Base-by-base conservation (phyloP, 371 early-diverging fungal species). In the Mortierella sp. region DNA sequence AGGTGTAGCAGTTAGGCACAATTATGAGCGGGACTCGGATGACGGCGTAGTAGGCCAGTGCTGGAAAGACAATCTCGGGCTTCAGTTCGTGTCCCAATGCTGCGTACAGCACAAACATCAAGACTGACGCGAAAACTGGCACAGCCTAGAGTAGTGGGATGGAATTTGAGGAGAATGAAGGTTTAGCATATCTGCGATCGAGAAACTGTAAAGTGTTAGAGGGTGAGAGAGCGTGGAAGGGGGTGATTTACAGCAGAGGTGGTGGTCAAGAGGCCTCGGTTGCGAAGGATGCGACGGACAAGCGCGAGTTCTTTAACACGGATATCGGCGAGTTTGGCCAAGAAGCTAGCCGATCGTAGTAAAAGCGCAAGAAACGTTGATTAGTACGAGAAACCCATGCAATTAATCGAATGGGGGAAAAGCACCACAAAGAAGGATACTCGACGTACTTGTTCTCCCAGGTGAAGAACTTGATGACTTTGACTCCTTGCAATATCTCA, bases 11-110 rank as follows among this genome's bases (percentile, higher is more conserved):
- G 26, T 85, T 80, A 1, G 95, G 95, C 16, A 94, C 68, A 78
- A 94, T 89, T 80, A 91, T 88, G 68, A 95, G 78, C 8, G 94
- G 94, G 31, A 91, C 86, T 0, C 90, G 82, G 26, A 85, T 64
- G 43, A 79, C 43, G 58, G 79, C 80, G 63, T 88, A 88, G 45
- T 83, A 66, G 10, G 89, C 77, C 6, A 89, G 64, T 2, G 88
- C 71, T 34, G 85, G 69, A 53, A 88, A 89, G 16, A 87, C 73
- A 13, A 79, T 68, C 6, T 74, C 66, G 19, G 87, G 68, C 22
- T 34, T 64, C 16, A 87, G 74, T 6, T 39, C 41, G 6, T 79
- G 69, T 2, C 85, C 85, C 19, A 83, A 55, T 16, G 71, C 65
- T 22, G 67, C 55, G n/a, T 83, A 87, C 0, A 78, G 61, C 1